Conservation (phyloP, 768 basidiomycete genomes). For the Tylopilus balloui region DNA sequence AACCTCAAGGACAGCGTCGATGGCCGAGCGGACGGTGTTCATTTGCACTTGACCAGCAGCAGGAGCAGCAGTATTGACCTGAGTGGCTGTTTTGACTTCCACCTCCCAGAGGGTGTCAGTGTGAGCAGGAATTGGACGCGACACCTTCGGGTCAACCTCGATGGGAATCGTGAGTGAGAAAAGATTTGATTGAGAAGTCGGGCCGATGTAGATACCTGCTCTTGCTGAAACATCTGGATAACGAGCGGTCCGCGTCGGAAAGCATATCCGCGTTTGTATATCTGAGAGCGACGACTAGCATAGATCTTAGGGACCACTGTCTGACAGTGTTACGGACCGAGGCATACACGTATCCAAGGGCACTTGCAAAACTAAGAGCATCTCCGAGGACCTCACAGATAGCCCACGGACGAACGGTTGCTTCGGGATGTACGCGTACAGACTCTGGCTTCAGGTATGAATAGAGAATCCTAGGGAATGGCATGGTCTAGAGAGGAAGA, state of each 20-base stretch:
- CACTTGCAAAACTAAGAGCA: constrained; percentile 74
- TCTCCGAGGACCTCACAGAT: constrained; percentile 76
- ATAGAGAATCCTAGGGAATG: constrained; percentile 56
- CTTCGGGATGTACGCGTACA: constrained; percentile 78
- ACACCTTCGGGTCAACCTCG: constrained; percentile 72
- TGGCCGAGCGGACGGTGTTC: constrained; percentile 62
- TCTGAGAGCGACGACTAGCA: constrained; percentile 61
- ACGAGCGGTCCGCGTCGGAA: constrained; percentile 67
- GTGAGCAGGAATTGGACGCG: constrained; percentile 72
- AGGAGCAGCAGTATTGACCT: constrained; percentile 59
- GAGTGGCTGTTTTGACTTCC: constrained; percentile 78
- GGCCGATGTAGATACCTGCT: constrained; percentile 48
- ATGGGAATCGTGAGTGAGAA: constrained; percentile 6
- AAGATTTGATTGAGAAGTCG: not conserved
- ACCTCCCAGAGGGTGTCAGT: constrained; percentile 83
- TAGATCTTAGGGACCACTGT: constrained; percentile 3
- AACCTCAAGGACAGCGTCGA: constrained; percentile 75
- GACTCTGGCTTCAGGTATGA: constrained; percentile 83
- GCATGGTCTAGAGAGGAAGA: not conserved
- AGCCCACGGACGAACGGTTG: constrained; percentile 83
- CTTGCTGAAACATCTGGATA: constrained; percentile 84
- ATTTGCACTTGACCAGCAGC: constrained; percentile 43
- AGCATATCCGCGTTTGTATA: constrained; percentile 76
- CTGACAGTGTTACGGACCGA: not conserved
- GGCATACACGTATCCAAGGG: constrained; percentile 71